Conservation (phyloP, 306 rosid species). For the Gastrolobium villosum region DNA sequence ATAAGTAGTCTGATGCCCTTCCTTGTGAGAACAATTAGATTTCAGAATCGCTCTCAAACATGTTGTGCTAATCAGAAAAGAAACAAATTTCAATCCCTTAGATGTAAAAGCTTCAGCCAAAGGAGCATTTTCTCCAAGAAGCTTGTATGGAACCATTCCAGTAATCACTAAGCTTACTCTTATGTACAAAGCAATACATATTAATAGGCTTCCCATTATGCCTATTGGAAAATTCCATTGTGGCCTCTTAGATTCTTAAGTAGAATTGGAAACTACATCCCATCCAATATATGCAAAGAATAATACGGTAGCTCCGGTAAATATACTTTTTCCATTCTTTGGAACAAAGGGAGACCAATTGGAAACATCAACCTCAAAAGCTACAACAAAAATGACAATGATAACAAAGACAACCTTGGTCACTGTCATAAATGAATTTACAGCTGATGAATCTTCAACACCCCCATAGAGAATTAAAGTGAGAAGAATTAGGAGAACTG, state of each 20-base stretch:
- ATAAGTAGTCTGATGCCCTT: too few species aligned
- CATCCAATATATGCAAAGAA: conserved; percentile 98
- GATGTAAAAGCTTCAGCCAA: conserved; percentile 93
- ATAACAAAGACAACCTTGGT: conserved; percentile 89
- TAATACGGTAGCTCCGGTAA: conserved; percentile 96
- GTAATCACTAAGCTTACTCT: conserved; percentile 96
- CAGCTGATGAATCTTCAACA: conserved; percentile 80
- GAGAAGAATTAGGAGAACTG: conserved; percentile 78
- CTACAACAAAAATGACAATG: conserved; percentile 76
- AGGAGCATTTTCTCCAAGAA: conserved; percentile 95
- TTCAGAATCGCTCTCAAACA: too few species aligned
- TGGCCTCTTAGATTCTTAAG: conserved; percentile 95
- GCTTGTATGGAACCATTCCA: conserved; percentile 92
- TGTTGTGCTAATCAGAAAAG: conserved; percentile 82
- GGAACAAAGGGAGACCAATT: conserved; percentile 99
- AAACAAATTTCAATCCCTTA: too few species aligned
- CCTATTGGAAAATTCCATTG: conserved; percentile 98
- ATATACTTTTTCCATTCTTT: conserved; percentile 68
- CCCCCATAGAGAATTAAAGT: conserved; percentile 85
- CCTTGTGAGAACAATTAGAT: too few species aligned
- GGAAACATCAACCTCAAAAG: conserved; percentile 93
- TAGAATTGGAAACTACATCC: conserved; percentile 99
- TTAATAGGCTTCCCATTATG: conserved; percentile 89
- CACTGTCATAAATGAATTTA: conserved; percentile 86
- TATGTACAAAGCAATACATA: conserved; percentile 81